Evolutionary conservation across 768 basidiomycete genomes (phyloP).

Genomic region (Hypsizygus marmoreus): DNA sequence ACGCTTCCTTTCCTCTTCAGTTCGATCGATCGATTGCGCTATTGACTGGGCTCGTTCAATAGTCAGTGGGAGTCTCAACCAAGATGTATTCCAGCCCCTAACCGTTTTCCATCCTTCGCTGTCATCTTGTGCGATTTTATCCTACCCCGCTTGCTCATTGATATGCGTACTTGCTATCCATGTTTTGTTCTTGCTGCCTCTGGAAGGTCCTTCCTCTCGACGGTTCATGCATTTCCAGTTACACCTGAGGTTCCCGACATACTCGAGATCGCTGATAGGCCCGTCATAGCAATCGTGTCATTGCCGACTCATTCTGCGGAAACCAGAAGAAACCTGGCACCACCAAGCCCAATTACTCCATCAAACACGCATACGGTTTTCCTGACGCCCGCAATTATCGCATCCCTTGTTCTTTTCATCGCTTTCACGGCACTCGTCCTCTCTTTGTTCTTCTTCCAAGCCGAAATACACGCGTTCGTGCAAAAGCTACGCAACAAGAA

Average conservation of each 20-base stretch:
- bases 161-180: constrained; percentile 6
- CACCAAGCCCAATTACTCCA: not conserved
- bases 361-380: not conserved
- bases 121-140: not conserved
- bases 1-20: too few relatives aligned
- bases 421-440: constrained; percentile 17
- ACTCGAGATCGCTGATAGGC: not conserved
- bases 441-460: constrained; percentile 17
- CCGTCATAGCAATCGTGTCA: too few relatives aligned
- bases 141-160: not conserved
- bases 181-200: constrained; percentile 6
- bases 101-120: not conserved
- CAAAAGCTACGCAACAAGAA: constrained; percentile 5
- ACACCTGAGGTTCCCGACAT: not conserved
- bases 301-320: too few relatives aligned
- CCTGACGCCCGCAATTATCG: constrained; percentile 18
- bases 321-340: too few relatives aligned
- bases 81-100: too few relatives aligned
- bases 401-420: constrained; percentile 19
- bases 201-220: constrained; percentile 3
- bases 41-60: too few relatives aligned
- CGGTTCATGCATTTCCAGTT: constrained; percentile 4
- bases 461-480: constrained; percentile 10
- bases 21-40: too few relatives aligned
- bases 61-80: too few relatives aligned